Base-by-base conservation (phyloP, 164 flowering plant species). In the Tinospora cordifolia region DNA sequence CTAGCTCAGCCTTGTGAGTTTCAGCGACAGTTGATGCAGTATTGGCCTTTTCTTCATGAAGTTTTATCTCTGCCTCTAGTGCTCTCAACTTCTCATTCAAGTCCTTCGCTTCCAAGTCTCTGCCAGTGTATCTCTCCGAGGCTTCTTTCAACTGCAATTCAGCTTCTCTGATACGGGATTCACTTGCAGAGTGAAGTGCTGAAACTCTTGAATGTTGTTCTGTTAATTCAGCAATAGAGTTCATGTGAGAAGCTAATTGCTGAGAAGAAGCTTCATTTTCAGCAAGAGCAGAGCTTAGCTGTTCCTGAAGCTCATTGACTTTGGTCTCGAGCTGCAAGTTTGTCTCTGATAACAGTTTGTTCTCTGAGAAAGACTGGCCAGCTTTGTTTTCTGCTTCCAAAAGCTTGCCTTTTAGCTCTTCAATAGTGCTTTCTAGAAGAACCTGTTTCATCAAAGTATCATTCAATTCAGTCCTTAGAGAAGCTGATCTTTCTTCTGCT, bases 251-350 rank as follows among this genome's bases (percentile, higher is more conserved):
- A 78, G 80, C 80, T 73, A 91, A 76, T 72, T 81, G 83, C 66
- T 84, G 81, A 59, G 78, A 68, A 62, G 81, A 71, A 25, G 76
- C 78, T 75, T 90, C 90, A 80, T 82, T 90, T 69, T 92, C 93
- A 36, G 80, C 76, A 70, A 40, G n/a, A 22, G 81, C 78, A 39
- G 87, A 74, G 65, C 59, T 82, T 14, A 88, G 81, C 65, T 79
- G 65, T 58, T 86, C 86, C 76, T 92, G 81, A 74, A 87, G 88
- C 75, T 92, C 96, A 66, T 79, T 74, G 25, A 89, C 70, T 81
- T 84, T 86, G 73, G 44, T 76, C 75, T 84, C 83, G 57, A 92
- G 90, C 75, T 87, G 89, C 36, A 68, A 62, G 67, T 87, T 92
- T 47, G 94, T 87, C 75, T 86, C 88, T 46, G 81, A 83, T 67